Conservation (phyloP, 441 rosid genomes). For the Eruca vesicaria region DNA sequence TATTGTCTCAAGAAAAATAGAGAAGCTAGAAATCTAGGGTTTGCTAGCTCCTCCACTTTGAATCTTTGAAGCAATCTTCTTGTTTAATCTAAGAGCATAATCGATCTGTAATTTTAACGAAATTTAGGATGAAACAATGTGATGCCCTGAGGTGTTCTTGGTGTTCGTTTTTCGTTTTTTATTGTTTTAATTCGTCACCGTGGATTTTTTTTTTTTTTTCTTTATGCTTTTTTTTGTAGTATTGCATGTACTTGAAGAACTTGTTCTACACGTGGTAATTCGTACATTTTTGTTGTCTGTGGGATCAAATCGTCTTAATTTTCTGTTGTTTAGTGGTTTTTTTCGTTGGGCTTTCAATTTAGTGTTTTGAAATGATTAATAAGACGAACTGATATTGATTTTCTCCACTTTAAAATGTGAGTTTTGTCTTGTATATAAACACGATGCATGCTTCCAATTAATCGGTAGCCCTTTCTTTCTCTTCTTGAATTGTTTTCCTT, state of each 20-base stretch:
- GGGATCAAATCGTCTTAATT: neutral
- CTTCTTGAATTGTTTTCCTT: neutral
- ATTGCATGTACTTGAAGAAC: constrained; percentile 17
- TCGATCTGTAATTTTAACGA: neutral
- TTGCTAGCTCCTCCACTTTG: neutral
- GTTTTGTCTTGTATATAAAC: neutral
- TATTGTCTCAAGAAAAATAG: neutral
- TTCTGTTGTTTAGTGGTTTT: neutral
- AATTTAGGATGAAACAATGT: constrained; percentile 7
- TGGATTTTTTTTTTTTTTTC: neutral
- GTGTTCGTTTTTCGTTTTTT: neutral
- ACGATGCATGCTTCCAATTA: neutral
- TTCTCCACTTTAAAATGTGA: neutral
- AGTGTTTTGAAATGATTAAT: neutral
- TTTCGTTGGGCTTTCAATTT: neutral
- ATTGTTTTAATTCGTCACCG: neutral
- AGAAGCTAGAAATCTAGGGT: neutral
- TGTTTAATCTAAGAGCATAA: neutral
- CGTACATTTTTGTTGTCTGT: neutral
- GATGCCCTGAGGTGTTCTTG: constrained; percentile 3
- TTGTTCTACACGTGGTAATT: constrained; percentile 17
- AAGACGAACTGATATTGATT: neutral
- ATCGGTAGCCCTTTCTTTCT: neutral
- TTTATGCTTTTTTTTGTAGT: neutral
- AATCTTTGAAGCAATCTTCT: neutral